Base-by-base conservation (phyloP, 2,329 filamentous ascomycete species). In the Pseudocercospora crystallina region DNA sequence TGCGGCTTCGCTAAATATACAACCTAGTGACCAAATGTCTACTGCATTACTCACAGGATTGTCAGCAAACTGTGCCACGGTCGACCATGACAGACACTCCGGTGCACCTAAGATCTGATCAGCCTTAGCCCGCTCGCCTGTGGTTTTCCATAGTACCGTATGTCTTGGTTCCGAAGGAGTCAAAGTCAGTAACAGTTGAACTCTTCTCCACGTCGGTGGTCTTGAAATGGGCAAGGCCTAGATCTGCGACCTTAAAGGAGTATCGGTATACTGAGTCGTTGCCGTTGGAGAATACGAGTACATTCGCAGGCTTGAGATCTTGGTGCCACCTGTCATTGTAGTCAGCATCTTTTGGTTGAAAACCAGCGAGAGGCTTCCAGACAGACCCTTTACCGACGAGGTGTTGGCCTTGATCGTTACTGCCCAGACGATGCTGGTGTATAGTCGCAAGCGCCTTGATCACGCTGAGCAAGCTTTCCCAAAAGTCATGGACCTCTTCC, bases 301-400 rank as follows among this genome's bases (percentile, higher is more conserved):
- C 66, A 36, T 66, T 70, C 14, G 41, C 47, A 3, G 67, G 66
- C 17, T 64, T 69, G 10, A 72, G 55, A 53, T 69, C 64, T 41
- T 64, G 61, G 55, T 72, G 68, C 66, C 67, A 45, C 14, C 51
- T 51, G 20, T 31, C n/a, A 14, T 15, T 30, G n/a, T 12, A 13
- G 17, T 17, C 31, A 11, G 3, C 20, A 20, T 29, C 8, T 5
- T 12, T 14, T n/a, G n/a, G n/a, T n/a, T n/a, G n/a, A n/a, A n/a
- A n/a, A n/a, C 17, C 20, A 8, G 3, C 11, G 34, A 8, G 14
- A 11, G 36, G 8, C 10, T 10, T 8, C 9, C 14, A n/a, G n/a
- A 45, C 31, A 14, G 14, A 45, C 44, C 35, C 29, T 40, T 31
- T 26, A 14, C 39, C 7, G 33, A 13, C 26, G 9, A 13, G n/a